Base-by-base conservation (phyloP, 352 stramenopile genomes). In the Ophiocytium majus region DNA sequence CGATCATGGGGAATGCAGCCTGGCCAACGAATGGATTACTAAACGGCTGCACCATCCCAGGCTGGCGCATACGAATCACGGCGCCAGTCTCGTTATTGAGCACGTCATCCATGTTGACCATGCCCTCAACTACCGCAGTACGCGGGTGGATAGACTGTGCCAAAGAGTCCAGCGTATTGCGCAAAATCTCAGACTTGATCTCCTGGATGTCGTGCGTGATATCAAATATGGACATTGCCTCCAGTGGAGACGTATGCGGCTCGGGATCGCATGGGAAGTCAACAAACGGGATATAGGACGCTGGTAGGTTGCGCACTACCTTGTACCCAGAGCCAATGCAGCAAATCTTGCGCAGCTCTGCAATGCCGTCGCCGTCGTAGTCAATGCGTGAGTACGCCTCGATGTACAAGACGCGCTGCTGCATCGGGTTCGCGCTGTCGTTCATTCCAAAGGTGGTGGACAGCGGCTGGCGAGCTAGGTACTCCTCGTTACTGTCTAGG, bases 321-420 rank as follows among this genome's bases (percentile, higher is more conserved):
- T n/a, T n/a, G n/a, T n/a, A n/a, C n/a, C n/a, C n/a, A n/a, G n/a
- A n/a, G n/a, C n/a, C n/a, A n/a, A n/a, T n/a, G n/a, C n/a, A n/a
- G n/a, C n/a, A n/a, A n/a, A n/a, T n/a, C n/a, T n/a, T n/a, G 57
- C 28, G 28, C 19, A 71, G 57, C 57, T 28, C 19, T 23, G 57
- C 57, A 23, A 23, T 71, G 57, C 57, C 57, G 57, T 71, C 57
- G 57, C 57, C 57, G 23, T 71, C 57, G 57, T 71, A 71, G 57
- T 71, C 57, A 28, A 71, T 23, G 19, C 23, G 23, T 28, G 57
- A 23, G 28, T 71, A 71, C 23, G 23, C 19, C 57, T 71, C 57
- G 57, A 28, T 71, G 57, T 23, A 23, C 19, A 28, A 23, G 57
- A 71, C 28, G 19, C 23, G 57, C 57, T 28, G 57, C 23, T 71